Conservation (phyloP, 129 eudicot genomes). For the Erigeron canadensis region DNA sequence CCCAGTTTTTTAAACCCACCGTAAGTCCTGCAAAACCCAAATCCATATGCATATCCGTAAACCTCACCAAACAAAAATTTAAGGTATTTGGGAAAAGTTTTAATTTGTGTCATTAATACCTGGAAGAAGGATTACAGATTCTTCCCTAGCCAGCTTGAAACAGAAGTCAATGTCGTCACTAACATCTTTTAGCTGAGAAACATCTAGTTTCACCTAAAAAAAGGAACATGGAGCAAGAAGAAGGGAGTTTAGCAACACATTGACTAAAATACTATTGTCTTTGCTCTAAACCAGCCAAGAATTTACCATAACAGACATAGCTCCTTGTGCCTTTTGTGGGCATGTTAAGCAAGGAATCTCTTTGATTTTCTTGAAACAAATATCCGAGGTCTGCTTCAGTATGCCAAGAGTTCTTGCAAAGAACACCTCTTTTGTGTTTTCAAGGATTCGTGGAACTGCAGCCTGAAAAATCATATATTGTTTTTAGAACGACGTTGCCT, state of each 20-base stretch:
- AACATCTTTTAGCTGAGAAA: slow-evolving; percentile 59
- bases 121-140: slow-evolving; percentile 86
- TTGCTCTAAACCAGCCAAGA: background rate
- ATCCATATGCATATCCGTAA: slow-evolving; percentile 1
- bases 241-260: background rate
- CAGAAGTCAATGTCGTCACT: slow-evolving; percentile 90
- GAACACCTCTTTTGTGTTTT: slow-evolving; percentile 62
- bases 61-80: background rate
- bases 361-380: slow-evolving; percentile 58
- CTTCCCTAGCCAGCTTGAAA: slow-evolving; percentile 92
- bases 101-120: slow-evolving; percentile 35
- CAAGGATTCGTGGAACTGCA: slow-evolving; percentile 81
- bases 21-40: slow-evolving; percentile 60
- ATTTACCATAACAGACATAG: slow-evolving; percentile 87
- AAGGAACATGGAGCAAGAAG: background rate
- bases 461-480: slow-evolving; percentile 80
- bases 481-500: too few relatives aligned
- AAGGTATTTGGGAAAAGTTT: background rate
- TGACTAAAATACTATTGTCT: background rate
- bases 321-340: slow-evolving; percentile 79
- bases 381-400: slow-evolving; percentile 58
- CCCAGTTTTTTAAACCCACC: slow-evolving; percentile 82
- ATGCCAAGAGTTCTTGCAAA: slow-evolving; percentile 52
- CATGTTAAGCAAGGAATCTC: slow-evolving; percentile 76
- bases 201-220: slow-evolving; percentile 47